Evolutionary conservation across 805 yeast species (phyloP).

Genomic region (Candida coquimbonensis): DNA sequence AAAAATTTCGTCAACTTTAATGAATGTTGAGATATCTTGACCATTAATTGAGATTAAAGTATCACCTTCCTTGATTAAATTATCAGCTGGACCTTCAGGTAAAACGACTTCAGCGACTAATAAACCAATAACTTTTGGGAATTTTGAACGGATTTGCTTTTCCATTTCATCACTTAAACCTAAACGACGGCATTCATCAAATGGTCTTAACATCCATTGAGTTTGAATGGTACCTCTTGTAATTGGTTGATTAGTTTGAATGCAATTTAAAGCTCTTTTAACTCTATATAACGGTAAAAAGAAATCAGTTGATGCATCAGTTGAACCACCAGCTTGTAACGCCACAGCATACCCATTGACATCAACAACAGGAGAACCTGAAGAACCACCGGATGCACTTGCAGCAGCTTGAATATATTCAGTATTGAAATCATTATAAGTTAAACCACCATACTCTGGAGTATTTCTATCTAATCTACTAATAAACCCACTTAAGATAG

Average conservation of each 20-base stretch:
- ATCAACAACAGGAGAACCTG: constrained; percentile 95
- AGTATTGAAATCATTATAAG: constrained; percentile 89
- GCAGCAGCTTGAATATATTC: constrained; percentile 96
- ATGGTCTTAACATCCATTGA: constrained; percentile 83
- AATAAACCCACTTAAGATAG: constrained; percentile 78
- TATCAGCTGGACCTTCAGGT: constrained; percentile 82
- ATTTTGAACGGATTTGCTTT: constrained; percentile 52
- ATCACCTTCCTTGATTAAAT: constrained; percentile 76
- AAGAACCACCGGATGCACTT: constrained; percentile 90
- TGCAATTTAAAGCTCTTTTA: constrained; percentile 68
- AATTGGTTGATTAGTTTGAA: constrained; percentile 52
- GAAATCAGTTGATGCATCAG: constrained; percentile 89
- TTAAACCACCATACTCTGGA: constrained; percentile 83
- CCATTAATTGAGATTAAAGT: constrained; percentile 69
- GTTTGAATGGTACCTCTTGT: constrained; percentile 91
- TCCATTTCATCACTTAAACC: constrained; percentile 78
- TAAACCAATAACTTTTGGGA: constrained; percentile 73
- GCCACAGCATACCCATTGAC: constrained; percentile 85
- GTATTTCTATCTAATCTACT: constrained; percentile 85
- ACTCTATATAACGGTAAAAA: constrained; percentile 84
- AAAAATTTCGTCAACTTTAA: constrained; percentile 74
- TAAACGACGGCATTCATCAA: constrained; percentile 81
- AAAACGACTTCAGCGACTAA: constrained; percentile 76
- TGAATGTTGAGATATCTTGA: constrained; percentile 56
- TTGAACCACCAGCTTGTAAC: constrained; percentile 88